Evolutionary conservation across 768 basidiomycete genomes (phyloP).

Genomic region (Leccinum pellstonianum): DNA sequence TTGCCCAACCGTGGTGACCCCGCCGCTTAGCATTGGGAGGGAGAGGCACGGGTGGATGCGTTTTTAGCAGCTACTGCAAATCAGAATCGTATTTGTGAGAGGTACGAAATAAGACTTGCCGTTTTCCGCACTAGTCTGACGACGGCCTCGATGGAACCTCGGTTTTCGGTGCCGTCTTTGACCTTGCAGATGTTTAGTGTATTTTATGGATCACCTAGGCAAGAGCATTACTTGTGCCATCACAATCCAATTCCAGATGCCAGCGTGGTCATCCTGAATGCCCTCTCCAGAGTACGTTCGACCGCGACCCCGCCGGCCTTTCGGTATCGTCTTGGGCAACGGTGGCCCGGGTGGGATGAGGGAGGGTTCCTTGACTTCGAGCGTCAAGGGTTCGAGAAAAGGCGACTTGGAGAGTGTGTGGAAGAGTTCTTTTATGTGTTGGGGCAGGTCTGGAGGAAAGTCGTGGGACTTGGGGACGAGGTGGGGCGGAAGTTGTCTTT

Average conservation of each 20-base stretch:
- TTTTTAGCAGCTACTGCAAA: constrained; percentile 50
- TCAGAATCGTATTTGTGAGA: constrained; percentile 10
- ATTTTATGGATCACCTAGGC: neutral
- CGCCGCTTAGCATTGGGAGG: constrained; percentile 63
- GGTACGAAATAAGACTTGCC: constrained; percentile 41
- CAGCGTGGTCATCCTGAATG: constrained; percentile 45
- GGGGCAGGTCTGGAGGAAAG: constrained; percentile 53
- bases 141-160: constrained; percentile 75
- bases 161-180: constrained; percentile 80
- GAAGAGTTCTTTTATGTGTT: constrained; percentile 54
- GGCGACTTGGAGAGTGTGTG: constrained; percentile 58
- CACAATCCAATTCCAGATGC: constrained; percentile 78
- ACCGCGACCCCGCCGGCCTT: constrained; percentile 64
- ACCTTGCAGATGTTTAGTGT: constrained; percentile 45
- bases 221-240: constrained; percentile 58
- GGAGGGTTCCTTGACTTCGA: constrained; percentile 55
- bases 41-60: constrained; percentile 56
- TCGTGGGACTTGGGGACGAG: constrained; percentile 27
- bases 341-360: constrained; percentile 56
- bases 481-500: constrained; percentile 26
- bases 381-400: constrained; percentile 58
- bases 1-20: constrained; percentile 73
- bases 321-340: constrained; percentile 53
- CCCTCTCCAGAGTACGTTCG: constrained; percentile 69
- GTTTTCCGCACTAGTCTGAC: constrained; percentile 68